Evolutionary conservation across 2,329 filamentous ascomycete species (phyloP).

Genomic region (Neophaeococcomyces mojaviensis): DNA sequence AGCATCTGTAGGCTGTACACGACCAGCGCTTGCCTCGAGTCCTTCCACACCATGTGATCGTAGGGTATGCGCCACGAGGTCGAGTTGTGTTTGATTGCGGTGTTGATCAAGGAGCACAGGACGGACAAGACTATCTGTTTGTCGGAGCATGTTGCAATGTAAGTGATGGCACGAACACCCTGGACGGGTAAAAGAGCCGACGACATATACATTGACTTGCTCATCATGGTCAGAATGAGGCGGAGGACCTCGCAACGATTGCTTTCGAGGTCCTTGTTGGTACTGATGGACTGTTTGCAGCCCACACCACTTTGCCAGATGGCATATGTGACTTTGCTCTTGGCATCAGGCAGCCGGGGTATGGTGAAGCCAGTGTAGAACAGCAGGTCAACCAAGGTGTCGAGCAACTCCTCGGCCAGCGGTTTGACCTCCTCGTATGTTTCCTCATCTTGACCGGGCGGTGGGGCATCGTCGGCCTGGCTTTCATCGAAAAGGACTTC

Average conservation of each 20-base stretch:
- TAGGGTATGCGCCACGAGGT: slow-evolving; percentile 91
- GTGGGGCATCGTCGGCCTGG: slow-evolving; percentile 44
- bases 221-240: slow-evolving; percentile 74
- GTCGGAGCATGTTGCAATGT: slow-evolving; percentile 78
- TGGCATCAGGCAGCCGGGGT: slow-evolving; percentile 61
- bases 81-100: slow-evolving; percentile 91
- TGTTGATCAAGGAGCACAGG: slow-evolving; percentile 88
- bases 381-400: slow-evolving; percentile 77
- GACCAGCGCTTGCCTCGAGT: slow-evolving; percentile 81
- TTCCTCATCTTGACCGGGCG: slow-evolving; percentile 46
- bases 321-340: slow-evolving; percentile 76
- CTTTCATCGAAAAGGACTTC: slow-evolving; percentile 82
- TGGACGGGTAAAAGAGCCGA: slow-evolving; percentile 70
- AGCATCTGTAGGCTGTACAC: slow-evolving; percentile 88
- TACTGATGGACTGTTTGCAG: slow-evolving; percentile 80
- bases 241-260: slow-evolving; percentile 87
- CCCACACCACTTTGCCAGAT: slow-evolving; percentile 99
- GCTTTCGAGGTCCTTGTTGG: slow-evolving; percentile 85
- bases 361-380: slow-evolving; percentile 90
- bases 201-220: slow-evolving; percentile 89
- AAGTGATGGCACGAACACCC: slow-evolving; percentile 77
- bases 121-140: slow-evolving; percentile 87
- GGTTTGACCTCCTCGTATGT: slow-evolving; percentile 72
- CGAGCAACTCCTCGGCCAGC: slow-evolving; percentile 84
- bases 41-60: slow-evolving; percentile 84